Evolutionary conservation across 139 green algal genomes (phyloP).

Genomic region (Nannochloris sp.): DNA sequence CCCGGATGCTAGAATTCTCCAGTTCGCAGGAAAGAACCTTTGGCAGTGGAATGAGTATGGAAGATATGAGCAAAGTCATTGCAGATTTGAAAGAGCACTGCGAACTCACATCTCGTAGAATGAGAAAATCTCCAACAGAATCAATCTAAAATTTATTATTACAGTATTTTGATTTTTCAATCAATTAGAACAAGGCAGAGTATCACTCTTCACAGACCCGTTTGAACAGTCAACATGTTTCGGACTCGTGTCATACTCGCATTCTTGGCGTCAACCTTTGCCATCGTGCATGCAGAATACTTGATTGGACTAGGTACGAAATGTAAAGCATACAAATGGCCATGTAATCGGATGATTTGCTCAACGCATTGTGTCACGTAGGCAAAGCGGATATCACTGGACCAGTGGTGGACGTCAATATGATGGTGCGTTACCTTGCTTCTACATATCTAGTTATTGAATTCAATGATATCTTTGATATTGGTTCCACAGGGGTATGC

Average conservation of each 20-base stretch:
- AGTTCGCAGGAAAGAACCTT: conserved; percentile 2
- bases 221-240: not conserved
- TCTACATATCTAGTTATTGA: too few species aligned
- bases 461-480: too few species aligned
- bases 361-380: conserved; percentile 8
- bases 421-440: conserved; percentile 54
- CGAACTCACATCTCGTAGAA: not conserved
- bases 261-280: not conserved
- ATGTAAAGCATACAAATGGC: not conserved
- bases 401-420: conserved; percentile 67
- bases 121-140: too few species aligned
- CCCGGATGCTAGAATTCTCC: not conserved
- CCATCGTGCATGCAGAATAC: not conserved
- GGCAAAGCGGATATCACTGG: conserved; percentile 69
- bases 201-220: not conserved
- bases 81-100: conserved; percentile 14
- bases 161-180: too few species aligned
- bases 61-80: conserved; percentile 23
- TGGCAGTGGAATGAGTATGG: conserved; percentile 20
- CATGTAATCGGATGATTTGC: too few species aligned
- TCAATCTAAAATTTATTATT: too few species aligned
- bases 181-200: too few species aligned
- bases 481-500: conserved; percentile 57
- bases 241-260: not conserved
- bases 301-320: not conserved